These are phyloP conservation scores for Pseudogymnoascus sp. DNA, from an alignment of 2,329 filamentous ascomycete species.

Conservation along the genomic window DNA sequence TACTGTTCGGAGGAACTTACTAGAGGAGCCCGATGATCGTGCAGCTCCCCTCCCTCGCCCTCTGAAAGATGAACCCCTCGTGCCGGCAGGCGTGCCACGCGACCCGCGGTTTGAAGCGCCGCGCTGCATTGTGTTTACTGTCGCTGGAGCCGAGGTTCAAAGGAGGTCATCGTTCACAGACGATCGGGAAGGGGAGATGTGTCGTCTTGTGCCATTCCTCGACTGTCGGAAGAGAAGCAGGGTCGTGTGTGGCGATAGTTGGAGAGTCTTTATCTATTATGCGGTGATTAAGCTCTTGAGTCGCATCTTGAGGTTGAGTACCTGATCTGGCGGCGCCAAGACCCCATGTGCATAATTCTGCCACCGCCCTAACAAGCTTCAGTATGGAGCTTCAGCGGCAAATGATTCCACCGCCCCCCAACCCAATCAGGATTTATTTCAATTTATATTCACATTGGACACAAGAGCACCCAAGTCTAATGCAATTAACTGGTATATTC, in stretches of 20 bases:
- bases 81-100: slow-evolving; percentile 18
- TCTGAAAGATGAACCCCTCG: slow-evolving; percentile 25
- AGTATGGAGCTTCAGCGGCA: neutral
- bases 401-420: neutral
- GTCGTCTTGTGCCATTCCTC: slow-evolving; percentile 1
- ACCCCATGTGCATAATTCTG: neutral
- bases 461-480: neutral
- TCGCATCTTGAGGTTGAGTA: slow-evolving; percentile 7
- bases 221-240: neutral
- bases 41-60: slow-evolving; percentile 28
- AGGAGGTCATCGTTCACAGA: slow-evolving; percentile 5
- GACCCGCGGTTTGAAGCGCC: slow-evolving; percentile 23
- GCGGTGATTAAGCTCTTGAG: neutral
- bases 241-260: neutral
- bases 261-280: neutral
- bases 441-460: neutral
- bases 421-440: neutral
- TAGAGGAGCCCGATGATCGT: slow-evolving; percentile 21
- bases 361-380: neutral
- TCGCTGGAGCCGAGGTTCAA: slow-evolving; percentile 14
- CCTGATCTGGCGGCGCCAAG: slow-evolving; percentile 6
- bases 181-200: neutral
- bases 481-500: neutral
- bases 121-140: slow-evolving; percentile 25
- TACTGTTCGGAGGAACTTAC: slow-evolving; percentile 20